These are phyloP conservation scores for Cryptosporidium xiaoi DNA, from an alignment of 169 alveolate species.

Conservation along the genomic window DNA sequence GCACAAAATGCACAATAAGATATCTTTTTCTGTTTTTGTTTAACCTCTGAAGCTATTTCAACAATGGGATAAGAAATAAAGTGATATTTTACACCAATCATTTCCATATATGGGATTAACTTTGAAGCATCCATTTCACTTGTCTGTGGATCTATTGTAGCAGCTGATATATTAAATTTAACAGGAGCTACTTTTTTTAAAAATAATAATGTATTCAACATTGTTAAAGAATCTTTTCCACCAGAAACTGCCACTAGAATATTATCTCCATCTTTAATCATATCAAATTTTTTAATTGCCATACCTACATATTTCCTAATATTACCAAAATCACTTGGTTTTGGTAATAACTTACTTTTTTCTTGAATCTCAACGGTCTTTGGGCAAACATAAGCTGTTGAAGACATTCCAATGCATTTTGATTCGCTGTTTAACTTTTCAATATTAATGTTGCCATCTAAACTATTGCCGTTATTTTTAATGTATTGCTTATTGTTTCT, in stretches of 20 bases:
- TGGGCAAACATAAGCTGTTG: neutral
- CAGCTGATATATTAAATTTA: constrained; percentile 88
- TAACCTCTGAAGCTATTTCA: constrained; percentile 87
- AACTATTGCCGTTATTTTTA: constrained; percentile 8
- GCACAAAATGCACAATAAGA: constrained; percentile 93
- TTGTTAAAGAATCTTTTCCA: constrained; percentile 93
- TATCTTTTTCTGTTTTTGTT: constrained; percentile 80
- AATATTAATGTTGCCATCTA: neutral
- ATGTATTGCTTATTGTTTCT: neutral
- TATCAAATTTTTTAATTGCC: constrained; percentile 89
- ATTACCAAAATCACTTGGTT: constrained; percentile 68
- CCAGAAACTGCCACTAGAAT: constrained; percentile 93
- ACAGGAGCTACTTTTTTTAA: constrained; percentile 85
- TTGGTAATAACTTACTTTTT: neutral
- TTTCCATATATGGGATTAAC: constrained; percentile 81
- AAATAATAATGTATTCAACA: constrained; percentile 86
- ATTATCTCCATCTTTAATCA: constrained; percentile 92
- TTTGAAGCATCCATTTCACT: constrained; percentile 92
- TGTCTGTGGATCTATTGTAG: constrained; percentile 93
- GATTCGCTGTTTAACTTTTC: neutral
- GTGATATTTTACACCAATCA: constrained; percentile 89
- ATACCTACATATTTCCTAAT: constrained; percentile 84
- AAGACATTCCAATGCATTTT: neutral
- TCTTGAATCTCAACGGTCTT: neutral
- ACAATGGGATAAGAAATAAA: constrained; percentile 88